Evolutionary conservation across 768 basidiomycete genomes (phyloP).

Genomic region (Leccinellum rugosiceps): DNA sequence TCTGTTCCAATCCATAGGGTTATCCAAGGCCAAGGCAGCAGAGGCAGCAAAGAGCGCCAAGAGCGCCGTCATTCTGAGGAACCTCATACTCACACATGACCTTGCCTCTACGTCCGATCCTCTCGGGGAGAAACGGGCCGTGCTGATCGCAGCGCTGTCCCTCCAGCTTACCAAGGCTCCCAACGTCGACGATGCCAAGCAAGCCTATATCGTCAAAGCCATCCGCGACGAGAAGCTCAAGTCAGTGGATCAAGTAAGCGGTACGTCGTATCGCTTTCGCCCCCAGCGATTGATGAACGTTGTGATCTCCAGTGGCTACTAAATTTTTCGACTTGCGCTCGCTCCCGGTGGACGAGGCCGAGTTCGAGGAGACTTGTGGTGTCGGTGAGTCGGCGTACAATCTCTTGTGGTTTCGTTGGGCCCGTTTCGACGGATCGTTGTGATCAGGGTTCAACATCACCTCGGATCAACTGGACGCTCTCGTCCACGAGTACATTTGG

Average conservation of each 20-base stretch:
- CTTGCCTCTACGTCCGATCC: slow-evolving; percentile 35
- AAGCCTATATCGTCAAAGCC: slow-evolving; percentile 59
- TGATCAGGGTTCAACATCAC: slow-evolving; percentile 75
- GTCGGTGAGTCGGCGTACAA: slow-evolving; percentile 61
- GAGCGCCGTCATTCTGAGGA: slow-evolving; percentile 64
- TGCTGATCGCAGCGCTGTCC: slow-evolving; percentile 65
- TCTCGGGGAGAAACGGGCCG: slow-evolving; percentile 79
- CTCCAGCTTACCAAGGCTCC: slow-evolving; percentile 55
- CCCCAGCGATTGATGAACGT: too few relatives aligned
- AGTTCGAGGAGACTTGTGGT: slow-evolving; percentile 80
- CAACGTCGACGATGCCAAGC: slow-evolving; percentile 48
- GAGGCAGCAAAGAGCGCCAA: slow-evolving; percentile 83
- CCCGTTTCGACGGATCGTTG: slow-evolving; percentile 1
- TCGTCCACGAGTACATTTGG: slow-evolving; percentile 56
- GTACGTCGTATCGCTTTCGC: slow-evolving; percentile 48
- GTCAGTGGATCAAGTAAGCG: slow-evolving; percentile 81
- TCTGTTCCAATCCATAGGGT: slow-evolving; percentile 75
- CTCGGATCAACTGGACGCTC: slow-evolving; percentile 52
- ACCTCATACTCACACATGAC: slow-evolving; percentile 59
- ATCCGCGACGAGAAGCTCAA: slow-evolving; percentile 74
- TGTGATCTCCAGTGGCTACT: slow-evolving; percentile 42
- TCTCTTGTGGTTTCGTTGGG: background rate
- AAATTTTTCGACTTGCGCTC: slow-evolving; percentile 68
- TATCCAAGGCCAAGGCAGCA: slow-evolving; percentile 71
- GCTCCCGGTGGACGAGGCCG: slow-evolving; percentile 58